A percentile compares a stretch with the other conserved stretches of the same genome.
Evolutionary conservation across 257 asterid genomes (phyloP).

Genomic region (Catharanthus roseus): DNA sequence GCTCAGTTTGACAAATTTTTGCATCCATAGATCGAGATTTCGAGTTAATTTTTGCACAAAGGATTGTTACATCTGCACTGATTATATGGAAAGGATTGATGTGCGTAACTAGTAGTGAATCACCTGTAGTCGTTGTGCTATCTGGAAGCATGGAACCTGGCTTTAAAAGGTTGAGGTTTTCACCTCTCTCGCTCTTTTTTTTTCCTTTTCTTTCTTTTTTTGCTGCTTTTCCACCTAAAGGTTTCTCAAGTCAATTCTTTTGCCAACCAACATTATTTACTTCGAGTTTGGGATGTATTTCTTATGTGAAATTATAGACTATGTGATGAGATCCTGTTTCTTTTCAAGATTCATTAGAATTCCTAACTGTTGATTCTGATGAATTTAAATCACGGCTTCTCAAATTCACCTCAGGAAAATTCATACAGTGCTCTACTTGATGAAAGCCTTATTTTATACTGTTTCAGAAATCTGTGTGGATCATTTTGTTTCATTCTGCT

Average conservation of each 20-base stretch:
- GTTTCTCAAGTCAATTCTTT: not conserved
- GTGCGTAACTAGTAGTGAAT: slow-evolving; percentile 95
- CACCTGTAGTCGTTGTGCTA: slow-evolving; percentile 98
- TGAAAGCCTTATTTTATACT: not conserved
- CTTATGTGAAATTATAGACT: not conserved
- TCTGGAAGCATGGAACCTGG: slow-evolving; percentile 99
- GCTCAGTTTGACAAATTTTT: too few relatives aligned
- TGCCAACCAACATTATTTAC: not conserved
- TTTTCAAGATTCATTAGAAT: not conserved
- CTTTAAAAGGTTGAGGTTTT: slow-evolving; percentile 71
- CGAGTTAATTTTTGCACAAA: too few relatives aligned
- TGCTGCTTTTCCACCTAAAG: not conserved
- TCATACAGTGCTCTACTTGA: not conserved
- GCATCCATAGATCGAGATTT: too few relatives aligned
- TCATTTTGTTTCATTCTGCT: not conserved
- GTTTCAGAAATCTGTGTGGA: not conserved
- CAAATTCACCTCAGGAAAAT: not conserved
- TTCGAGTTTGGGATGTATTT: not conserved
- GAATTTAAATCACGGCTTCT: not conserved
- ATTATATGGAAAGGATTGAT: slow-evolving; percentile 97
- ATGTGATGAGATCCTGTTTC: not conserved
- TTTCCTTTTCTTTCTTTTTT: not conserved
- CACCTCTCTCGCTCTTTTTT: too few relatives aligned
- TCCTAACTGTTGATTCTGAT: not conserved
- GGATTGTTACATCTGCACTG: slow-evolving; percentile 95